Evolutionary conservation across 2,329 filamentous ascomycete genomes (phyloP), one percentile per base, ranked within the genome.

Genomic region (Pyrenophora graminea): DNA sequence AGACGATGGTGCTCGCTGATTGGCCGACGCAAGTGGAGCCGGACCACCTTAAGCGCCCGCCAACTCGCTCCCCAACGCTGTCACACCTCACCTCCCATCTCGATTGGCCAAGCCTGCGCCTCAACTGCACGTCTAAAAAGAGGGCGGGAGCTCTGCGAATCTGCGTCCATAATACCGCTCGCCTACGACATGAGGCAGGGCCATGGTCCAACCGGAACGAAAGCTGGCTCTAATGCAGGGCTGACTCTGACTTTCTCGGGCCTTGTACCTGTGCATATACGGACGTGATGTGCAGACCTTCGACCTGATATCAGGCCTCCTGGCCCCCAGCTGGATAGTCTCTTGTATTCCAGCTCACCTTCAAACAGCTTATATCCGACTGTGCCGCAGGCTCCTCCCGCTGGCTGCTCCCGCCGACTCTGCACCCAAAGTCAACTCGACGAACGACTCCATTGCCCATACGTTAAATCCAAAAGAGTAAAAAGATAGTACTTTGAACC

Each of bases 21-120:
- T 71, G 67, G 68, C 31, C 13, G 18, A 40, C n/a, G 33, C 32
- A 23, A n/a, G 15, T 52, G 25, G 44, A 30, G 44, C 44, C 49
- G 49, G 43, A 39, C 47, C 38, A 50, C 34, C 41, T 44, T 58
- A 71, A 70, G 69, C 69, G 68, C 68, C 64, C 61, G 60, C 59
- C 45, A 48, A 21, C 52, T 51, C 45, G 53, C 41, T 57, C 57
- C 54, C 52, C 56, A 39, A 33, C 46, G 37, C 43, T 48, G 64
- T 70, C 65, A 70, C 66, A 69, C 64, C 39, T 54, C 58, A 58
- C 46, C 46, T 43, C 54, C 55, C 51, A 39, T 56, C 57, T 47
- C 61, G 61, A 72, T 71, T 71, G 69, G 68, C 51, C 49, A 54
- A 55, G 48, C 25, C 67, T 62, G 61, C 66, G 67, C 69, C 67